These are phyloP conservation scores for Durio zibethinus DNA, from an alignment of 345 rosid species.

Conservation along the genomic window DNA sequence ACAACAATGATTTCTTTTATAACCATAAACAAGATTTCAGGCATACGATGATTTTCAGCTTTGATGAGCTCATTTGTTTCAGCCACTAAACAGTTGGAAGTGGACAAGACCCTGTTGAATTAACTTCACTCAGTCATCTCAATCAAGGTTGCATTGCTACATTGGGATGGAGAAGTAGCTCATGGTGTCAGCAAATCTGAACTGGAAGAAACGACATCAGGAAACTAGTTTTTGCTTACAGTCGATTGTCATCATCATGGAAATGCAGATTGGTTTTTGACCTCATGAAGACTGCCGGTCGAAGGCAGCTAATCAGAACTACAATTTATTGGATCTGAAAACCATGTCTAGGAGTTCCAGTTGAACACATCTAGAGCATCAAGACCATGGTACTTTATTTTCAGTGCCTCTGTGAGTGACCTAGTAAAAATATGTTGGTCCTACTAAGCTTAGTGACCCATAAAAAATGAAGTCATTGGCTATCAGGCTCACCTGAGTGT, in stretches of 20 bases:
- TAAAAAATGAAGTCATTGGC: conserved; percentile 41
- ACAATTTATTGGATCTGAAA: background rate
- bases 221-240: background rate
- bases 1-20: background rate
- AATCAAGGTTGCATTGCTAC: background rate
- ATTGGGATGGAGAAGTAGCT: conserved; percentile 9
- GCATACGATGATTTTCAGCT: background rate
- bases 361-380: background rate
- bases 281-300: background rate
- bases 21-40: background rate
- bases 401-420: background rate
- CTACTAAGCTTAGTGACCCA: conserved; percentile 7
- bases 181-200: conserved; percentile 8
- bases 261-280: background rate
- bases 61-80: background rate
- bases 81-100: background rate
- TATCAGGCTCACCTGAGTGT: conserved; percentile 62
- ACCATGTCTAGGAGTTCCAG: background rate
- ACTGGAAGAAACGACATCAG: background rate
- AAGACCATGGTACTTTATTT: background rate
- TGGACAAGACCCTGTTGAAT: background rate
- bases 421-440: background rate
- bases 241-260: background rate
- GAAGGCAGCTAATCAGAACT: conserved; percentile 1
- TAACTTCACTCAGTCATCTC: background rate